These are phyloP conservation scores for Phaeodactylum tricornutum DNA, from an alignment of 108 stramenopile genomes.

Conservation along the genomic window DNA sequence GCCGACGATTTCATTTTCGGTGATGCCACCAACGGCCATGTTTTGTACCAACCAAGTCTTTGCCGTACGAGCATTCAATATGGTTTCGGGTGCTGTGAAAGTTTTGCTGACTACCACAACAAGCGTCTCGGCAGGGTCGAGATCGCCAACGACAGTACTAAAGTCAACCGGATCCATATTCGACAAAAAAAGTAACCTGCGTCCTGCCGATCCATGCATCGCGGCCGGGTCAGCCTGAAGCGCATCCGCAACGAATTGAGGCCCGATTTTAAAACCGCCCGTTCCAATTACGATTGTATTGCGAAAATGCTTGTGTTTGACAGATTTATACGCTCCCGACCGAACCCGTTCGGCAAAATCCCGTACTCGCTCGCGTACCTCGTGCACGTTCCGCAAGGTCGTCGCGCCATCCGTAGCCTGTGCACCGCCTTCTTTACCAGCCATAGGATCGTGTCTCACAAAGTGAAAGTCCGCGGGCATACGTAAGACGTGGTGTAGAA, in stretches of 20 bases:
- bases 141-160: slow-evolving; percentile 46
- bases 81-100: slow-evolving; percentile 89
- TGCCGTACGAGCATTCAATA: slow-evolving; percentile 87
- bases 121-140: slow-evolving; percentile 76
- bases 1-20: slow-evolving; percentile 43
- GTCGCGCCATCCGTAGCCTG: not conserved
- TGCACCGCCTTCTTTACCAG: not conserved
- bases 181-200: slow-evolving; percentile 81
- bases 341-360: slow-evolving; percentile 70
- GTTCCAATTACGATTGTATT: slow-evolving; percentile 46
- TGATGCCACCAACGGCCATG: slow-evolving; percentile 16
- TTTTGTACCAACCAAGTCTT: slow-evolving; percentile 72
- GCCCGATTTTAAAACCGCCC: slow-evolving; percentile 85
- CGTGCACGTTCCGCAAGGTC: slow-evolving; percentile 51
- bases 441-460: not conserved
- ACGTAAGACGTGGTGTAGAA: slow-evolving; percentile 66
- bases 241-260: slow-evolving; percentile 89
- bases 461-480: slow-evolving; percentile 37
- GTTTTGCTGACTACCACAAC: slow-evolving; percentile 89
- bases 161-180: slow-evolving; percentile 98
- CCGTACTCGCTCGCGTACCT: slow-evolving; percentile 53
- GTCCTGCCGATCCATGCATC: slow-evolving; percentile 39
- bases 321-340: slow-evolving; percentile 22
- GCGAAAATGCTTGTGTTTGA: not conserved
- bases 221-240: slow-evolving; percentile 62